Evolutionary conservation across 257 asterid genomes (phyloP).

Genomic region (Osmanthus fragrans): DNA sequence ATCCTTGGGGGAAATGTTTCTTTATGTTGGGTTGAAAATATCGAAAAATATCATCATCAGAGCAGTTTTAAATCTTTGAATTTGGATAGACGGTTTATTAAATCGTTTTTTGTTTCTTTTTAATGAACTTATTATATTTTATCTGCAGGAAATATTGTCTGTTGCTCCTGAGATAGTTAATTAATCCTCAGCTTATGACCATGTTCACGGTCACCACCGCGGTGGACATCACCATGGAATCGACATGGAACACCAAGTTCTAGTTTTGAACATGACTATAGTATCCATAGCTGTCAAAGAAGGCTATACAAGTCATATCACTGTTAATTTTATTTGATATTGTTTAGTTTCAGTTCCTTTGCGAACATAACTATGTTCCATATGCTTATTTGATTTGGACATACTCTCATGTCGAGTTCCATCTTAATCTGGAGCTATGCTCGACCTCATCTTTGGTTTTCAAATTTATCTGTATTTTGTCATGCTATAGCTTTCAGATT

Average conservation of each 20-base stretch:
- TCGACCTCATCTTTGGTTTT: background rate
- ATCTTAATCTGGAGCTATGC: background rate
- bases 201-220: conserved; percentile 46
- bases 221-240: conserved; percentile 78
- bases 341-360: conserved; percentile 9
- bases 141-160: conserved; percentile 57
- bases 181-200: conserved; percentile 50
- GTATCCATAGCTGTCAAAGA: conserved; percentile 83
- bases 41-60: conserved; percentile 7
- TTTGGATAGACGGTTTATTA: background rate
- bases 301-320: conserved; percentile 57
- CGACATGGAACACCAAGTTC: conserved; percentile 88
- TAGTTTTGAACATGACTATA: conserved; percentile 78
- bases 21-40: background rate
- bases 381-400: background rate
- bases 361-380: background rate
- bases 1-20: conserved; percentile 1
- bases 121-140: conserved; percentile 11
- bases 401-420: background rate
- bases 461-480: background rate
- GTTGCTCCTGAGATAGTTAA: conserved; percentile 66
- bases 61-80: background rate
- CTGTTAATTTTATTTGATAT: background rate
- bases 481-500: no score
- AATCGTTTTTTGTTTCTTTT: background rate